These are phyloP conservation scores for Sporothrix sp. DNA, from an alignment of 2,329 filamentous ascomycete species.

Conservation along the genomic window DNA sequence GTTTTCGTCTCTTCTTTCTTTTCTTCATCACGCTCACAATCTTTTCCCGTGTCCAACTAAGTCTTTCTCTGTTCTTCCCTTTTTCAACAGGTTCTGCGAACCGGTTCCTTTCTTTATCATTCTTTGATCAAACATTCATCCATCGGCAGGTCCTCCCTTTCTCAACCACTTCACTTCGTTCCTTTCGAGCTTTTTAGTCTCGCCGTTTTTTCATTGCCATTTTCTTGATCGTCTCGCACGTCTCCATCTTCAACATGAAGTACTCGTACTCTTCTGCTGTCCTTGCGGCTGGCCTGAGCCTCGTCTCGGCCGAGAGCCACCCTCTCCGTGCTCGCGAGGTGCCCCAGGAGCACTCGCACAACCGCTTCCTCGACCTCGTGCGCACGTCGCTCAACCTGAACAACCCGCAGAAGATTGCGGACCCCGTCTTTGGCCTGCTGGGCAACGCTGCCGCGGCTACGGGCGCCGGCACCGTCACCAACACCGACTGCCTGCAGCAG, in stretches of 20 bases:
- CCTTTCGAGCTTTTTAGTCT: background rate
- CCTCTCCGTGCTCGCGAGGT: conserved; percentile 32
- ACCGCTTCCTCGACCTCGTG: conserved; percentile 32
- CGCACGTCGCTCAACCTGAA: conserved; percentile 31
- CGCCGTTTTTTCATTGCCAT: background rate
- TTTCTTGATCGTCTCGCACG: background rate
- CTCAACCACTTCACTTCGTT: conserved; percentile 7
- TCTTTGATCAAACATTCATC: background rate
- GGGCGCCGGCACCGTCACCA: conserved; percentile 24
- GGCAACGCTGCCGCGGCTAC: conserved; percentile 32
- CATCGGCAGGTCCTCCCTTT: conserved; percentile 4
- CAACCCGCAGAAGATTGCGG: conserved; percentile 39
- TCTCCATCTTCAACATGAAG: conserved; percentile 16
- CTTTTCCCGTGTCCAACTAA: conserved; percentile 4
- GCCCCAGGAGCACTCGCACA: conserved; percentile 43
- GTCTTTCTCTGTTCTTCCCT: conserved; percentile 12
- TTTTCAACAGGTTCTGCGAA: conserved; percentile 17
- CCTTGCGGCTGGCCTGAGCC: conserved; percentile 11
- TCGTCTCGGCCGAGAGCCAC: conserved; percentile 14
- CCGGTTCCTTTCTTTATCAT: conserved; percentile 19
- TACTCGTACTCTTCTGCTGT: conserved; percentile 14
- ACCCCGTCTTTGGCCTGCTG: conserved; percentile 40
- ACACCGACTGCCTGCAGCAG: conserved; percentile 51
- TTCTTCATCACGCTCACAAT: conserved; percentile 15
- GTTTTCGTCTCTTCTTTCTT: background rate